Percentiles rank a stretch among this genome's conserved stretches.
phyloP scores from a whole-genome alignment of 306 rosid genomes.

The Trifolium subterraneum region DNA sequence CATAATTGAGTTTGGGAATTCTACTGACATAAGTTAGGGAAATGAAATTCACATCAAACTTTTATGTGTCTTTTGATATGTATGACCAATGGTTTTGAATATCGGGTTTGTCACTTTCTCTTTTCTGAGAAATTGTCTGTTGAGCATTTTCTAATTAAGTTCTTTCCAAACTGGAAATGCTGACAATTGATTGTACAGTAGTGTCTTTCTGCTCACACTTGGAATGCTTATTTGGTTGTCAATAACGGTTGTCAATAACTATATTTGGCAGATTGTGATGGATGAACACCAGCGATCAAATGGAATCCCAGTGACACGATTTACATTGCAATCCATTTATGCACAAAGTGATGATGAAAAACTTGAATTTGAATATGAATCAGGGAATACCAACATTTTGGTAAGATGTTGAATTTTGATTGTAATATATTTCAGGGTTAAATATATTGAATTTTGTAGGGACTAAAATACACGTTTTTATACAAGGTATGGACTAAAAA shows the following conservation, averaged over 20 bases:
- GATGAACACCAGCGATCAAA: slow-evolving; percentile 92
- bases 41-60: slow-evolving; percentile 16
- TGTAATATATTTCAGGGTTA: slow-evolving; percentile 20
- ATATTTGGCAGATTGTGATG: slow-evolving; percentile 86
- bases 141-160: slow-evolving; percentile 22
- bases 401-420: slow-evolving; percentile 55
- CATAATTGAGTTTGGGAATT: slow-evolving; percentile 17
- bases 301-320: slow-evolving; percentile 91
- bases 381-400: slow-evolving; percentile 91
- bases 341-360: slow-evolving; percentile 92
- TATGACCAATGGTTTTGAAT: slow-evolving; percentile 21
- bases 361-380: slow-evolving; percentile 97
- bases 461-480: background rate
- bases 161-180: slow-evolving; percentile 31
- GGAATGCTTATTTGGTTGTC: slow-evolving; percentile 33
- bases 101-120: slow-evolving; percentile 8
- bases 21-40: slow-evolving; percentile 2
- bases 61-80: slow-evolving; percentile 11
- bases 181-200: slow-evolving; percentile 21
- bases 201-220: slow-evolving; percentile 29
- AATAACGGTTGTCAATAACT: slow-evolving; percentile 15
- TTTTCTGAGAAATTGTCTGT: slow-evolving; percentile 2
- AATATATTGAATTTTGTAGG: background rate
- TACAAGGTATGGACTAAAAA: background rate
- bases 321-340: slow-evolving; percentile 89